Base-by-base conservation (phyloP, 2,329 filamentous ascomycete genomes). In the Ophiocordyceps camponoti-floridani region DNA sequence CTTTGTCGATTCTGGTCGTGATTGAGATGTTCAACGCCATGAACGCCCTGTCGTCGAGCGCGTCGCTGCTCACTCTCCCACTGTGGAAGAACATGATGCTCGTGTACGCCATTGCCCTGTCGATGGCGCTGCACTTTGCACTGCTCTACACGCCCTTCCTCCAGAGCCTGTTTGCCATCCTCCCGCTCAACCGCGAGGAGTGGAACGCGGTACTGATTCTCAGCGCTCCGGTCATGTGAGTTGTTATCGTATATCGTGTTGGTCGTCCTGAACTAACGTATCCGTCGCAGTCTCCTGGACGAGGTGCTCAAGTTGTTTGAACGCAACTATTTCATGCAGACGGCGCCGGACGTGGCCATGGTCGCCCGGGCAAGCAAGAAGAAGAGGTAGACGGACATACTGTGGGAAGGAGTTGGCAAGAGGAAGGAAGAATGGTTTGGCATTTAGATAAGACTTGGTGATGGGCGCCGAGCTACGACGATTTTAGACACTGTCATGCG, bases 11-110 rank as follows among this genome's bases (percentile, higher is more conserved):
- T 56, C 73, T 98, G 16, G 91, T 98, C 41, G 87, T 95, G 48
- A 96, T 98, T 57, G 91, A 98, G 68, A 98, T 98, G 91, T 76
- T 98, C 60, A 98, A 98, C 65, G 91, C 91, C 54, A 89, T 96
- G 82, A 98, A 98, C 59, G 91, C 89, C 0, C 74, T 98, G 30
- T 95, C 87, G 2, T 94, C 87, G 1, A 94, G 85, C 62, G 91
- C 98, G 65, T 94, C 85, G 14, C 77, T 98, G 12, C 65, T 98
- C 46, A 95, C 88, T 2, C 75, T 98, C 49, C 89, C 88, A 10
- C 70, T 98, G n/a, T 95, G 89, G 89, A 78, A 89, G 59, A 98
- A 98, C 68, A 91, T 94, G 82, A 91, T 94, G 73, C 79, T 98
- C 16, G 85, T 98, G 45, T 94, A 94, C 56, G 93, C 91, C 49